Conservation (phyloP, 202 grass and related monocot species). For the Schoenoplectus tabernaemontani region DNA sequence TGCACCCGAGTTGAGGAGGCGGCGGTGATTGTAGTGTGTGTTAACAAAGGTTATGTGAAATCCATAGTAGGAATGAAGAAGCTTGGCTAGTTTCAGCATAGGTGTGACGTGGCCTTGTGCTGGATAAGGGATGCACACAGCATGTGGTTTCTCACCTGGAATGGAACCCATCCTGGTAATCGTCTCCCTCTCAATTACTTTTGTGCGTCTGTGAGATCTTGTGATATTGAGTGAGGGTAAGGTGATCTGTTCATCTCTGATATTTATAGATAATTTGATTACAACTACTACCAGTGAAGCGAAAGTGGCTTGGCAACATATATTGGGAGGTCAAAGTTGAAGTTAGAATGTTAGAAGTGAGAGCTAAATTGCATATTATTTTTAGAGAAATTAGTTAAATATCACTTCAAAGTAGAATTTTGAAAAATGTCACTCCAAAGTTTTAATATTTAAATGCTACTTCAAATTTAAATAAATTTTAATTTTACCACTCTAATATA, state of each 20-base stretch:
- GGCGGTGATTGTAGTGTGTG: conserved; percentile 55
- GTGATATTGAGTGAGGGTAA: neutral
- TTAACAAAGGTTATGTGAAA: conserved; percentile 76
- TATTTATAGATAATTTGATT: neutral
- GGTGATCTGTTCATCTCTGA: neutral
- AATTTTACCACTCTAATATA: no score
- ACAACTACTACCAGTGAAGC: no score
- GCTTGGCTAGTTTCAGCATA: conserved; percentile 66
- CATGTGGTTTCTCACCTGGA: conserved; percentile 27
- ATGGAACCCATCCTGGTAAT: neutral
- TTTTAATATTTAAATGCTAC: no score
- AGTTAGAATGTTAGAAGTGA: no score
- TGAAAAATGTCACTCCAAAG: no score
- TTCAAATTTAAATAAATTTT: no score
- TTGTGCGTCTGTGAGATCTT: neutral
- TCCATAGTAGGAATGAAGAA: conserved; percentile 50
- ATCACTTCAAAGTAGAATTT: no score
- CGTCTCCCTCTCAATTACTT: neutral
- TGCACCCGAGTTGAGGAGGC: conserved; percentile 35
- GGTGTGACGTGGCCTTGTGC: conserved; percentile 72
- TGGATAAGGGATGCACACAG: conserved; percentile 63
- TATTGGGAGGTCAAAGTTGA: no score
- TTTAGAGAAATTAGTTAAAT: no score
- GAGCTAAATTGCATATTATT: no score
- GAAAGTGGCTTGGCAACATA: no score